A percentile compares a stretch with the other conserved stretches of the same genome.
Conservation (phyloP, 352 stramenopile genomes). For the Thraustotheca clavata region DNA sequence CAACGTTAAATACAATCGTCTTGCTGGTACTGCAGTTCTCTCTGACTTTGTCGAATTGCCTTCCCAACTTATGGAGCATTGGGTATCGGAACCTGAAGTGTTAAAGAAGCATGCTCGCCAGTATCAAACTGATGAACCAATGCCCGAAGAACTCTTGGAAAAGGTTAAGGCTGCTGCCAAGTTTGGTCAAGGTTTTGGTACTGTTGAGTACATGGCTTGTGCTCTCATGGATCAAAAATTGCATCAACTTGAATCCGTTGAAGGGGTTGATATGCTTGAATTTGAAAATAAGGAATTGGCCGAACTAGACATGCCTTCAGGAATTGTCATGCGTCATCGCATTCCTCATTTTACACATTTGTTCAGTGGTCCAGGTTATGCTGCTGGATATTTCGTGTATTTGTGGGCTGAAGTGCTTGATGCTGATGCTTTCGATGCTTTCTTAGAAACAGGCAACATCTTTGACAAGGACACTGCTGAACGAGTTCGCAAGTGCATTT, state of each 20-base stretch:
- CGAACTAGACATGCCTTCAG: conserved; percentile 62
- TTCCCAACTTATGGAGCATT: conserved; percentile 97
- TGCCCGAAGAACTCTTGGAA: conserved; percentile 69
- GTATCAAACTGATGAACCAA: conserved; percentile 65
- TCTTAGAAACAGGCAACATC: conserved; percentile 41
- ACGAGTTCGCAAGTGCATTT: conserved; percentile 33
- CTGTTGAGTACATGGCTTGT: conserved; percentile 78
- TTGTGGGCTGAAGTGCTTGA: conserved; percentile 85
- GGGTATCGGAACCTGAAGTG: conserved; percentile 86
- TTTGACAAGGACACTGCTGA: conserved; percentile 38
- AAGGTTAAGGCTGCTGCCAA: conserved; percentile 37
- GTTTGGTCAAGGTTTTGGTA: conserved; percentile 53
- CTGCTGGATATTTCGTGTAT: conserved; percentile 88
- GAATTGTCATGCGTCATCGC: conserved; percentile 71
- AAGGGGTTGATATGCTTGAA: conserved; percentile 31
- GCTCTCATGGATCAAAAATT: conserved; percentile 77
- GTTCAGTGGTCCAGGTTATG: conserved; percentile 57
- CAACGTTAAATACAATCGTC: conserved; percentile 93
- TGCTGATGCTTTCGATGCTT: conserved; percentile 56
- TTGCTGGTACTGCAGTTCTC: conserved; percentile 89
- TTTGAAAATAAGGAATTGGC: conserved; percentile 45
- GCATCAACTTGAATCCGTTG: conserved; percentile 29
- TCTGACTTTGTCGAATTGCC: conserved; percentile 94
- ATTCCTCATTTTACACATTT: conserved; percentile 82
- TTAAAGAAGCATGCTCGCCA: conserved; percentile 79